phyloP scores from a whole-genome alignment of 805 yeast genomes.

The Tanozyma kutaoensis region DNA sequence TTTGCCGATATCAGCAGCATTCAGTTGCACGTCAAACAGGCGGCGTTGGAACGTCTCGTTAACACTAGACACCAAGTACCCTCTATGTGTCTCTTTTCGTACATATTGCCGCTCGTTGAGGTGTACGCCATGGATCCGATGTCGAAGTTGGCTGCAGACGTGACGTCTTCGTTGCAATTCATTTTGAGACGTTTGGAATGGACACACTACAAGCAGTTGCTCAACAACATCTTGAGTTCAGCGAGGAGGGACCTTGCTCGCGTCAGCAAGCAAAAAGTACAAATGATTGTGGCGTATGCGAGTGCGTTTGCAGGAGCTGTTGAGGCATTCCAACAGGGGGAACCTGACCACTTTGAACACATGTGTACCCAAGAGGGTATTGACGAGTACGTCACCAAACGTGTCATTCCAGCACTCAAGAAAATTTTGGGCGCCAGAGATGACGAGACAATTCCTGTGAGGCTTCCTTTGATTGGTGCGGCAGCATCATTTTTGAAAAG shows the following conservation, averaged over 20 bases:
- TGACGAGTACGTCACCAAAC: no score
- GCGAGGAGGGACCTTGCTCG: constrained; percentile 24
- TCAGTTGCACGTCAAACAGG: constrained; percentile 74
- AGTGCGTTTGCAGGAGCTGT: constrained; percentile 30
- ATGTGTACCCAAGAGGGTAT: no score
- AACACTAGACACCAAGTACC: constrained; percentile 33
- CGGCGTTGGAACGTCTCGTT: constrained; percentile 60
- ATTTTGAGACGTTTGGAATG: constrained; percentile 51
- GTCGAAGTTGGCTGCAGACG: constrained; percentile 51
- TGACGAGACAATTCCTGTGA: neutral
- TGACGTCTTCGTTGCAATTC: constrained; percentile 47
- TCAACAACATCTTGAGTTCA: constrained; percentile 49
- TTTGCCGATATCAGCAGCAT: constrained; percentile 69
- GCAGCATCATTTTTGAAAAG: no score
- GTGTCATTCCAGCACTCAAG: no score
- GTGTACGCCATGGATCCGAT: constrained; percentile 50
- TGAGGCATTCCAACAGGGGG: constrained; percentile 5
- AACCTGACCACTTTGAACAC: constrained; percentile 2
- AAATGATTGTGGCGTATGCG: constrained; percentile 44
- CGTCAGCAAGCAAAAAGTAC: constrained; percentile 42
- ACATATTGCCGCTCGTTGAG: constrained; percentile 76
- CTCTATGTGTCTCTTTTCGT: constrained; percentile 57
- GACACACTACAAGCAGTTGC: constrained; percentile 69
- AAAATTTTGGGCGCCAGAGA: no score
- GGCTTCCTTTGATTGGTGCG: no score